Base-by-base conservation (phyloP, 2,329 filamentous ascomycete species). In the Phoma sp. region DNA sequence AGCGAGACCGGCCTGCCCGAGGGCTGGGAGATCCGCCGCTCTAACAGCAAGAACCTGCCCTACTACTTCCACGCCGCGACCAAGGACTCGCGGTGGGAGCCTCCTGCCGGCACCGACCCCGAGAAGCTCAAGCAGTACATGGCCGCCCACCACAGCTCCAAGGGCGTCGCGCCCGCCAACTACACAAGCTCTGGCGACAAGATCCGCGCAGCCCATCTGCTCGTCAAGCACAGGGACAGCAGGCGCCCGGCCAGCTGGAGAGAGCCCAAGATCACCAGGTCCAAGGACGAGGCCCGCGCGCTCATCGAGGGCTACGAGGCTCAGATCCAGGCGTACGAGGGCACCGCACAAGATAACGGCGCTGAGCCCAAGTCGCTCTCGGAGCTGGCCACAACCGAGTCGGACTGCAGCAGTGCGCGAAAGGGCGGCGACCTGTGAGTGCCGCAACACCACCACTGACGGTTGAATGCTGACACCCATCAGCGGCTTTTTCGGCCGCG, bases 31-130 rank as follows among this genome's bases (percentile, higher is more conserved):
- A 92, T 99, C 73, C 92, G 95, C 76, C 92, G 96, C 80, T 96
- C 92, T 77, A 96, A 97, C 82, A 96, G 92, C 77, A 98, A 97
- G 82, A 96, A 96, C 79, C 89, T 98, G 29, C 95, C 95, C 30
- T 99, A 99, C 83, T 99, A 98, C 82, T 98, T 97, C 88, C 96
- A 97, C 78, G 81, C 89, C 38, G 80, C 79, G 65, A 91, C 92
- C 60, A 93, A 93, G 76, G 87, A 92, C 74, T 98, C 95, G 60
- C 87, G 91, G 78, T 99, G 95, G 95, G 95, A 98, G 74, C 93
- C 95, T 3, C 95, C 95, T 7, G 76, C 85, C 37, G 91, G 88
- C 61, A 95, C 93, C 66, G 91, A 99, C 78, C 90, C 90, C 53
- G 92, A 97, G 67, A 92, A 90, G 78, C 86, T 99, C 62, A 98